These are phyloP conservation scores for Dissophora globulifera DNA, from an alignment of 192 early-diverging fungal species.

Conservation along the genomic window DNA sequence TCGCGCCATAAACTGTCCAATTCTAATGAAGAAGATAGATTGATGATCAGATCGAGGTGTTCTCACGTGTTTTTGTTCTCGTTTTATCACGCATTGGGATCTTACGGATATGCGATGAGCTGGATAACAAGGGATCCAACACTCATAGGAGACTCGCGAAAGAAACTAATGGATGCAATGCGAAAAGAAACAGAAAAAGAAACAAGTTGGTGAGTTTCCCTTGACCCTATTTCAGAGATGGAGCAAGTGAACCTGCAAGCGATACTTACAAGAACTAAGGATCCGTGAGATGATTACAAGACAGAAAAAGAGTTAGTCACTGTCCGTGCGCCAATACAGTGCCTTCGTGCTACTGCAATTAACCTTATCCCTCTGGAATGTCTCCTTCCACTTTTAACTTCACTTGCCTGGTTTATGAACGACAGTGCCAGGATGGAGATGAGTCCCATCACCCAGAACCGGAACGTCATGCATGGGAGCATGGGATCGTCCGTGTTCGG, in stretches of 20 bases:
- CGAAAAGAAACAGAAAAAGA: not conserved
- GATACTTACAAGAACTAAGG: conserved; percentile 29
- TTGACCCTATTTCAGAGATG: too few relatives aligned
- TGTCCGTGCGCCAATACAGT: conserved; percentile 1
- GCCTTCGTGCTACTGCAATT: not conserved
- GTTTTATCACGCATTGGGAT: not conserved
- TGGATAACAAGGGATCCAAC: conserved; percentile 55
- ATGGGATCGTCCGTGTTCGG: conserved; percentile 61
- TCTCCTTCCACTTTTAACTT: not conserved
- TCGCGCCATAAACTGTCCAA: conserved; percentile 36
- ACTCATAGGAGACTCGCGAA: conserved; percentile 37
- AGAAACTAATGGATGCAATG: conserved; percentile 20
- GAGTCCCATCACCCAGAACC: conserved; percentile 60
- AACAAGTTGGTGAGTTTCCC: too few relatives aligned
- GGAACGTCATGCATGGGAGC: conserved; percentile 62
- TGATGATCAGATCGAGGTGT: too few relatives aligned
- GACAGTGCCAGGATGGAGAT: conserved; percentile 51
- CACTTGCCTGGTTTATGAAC: conserved; percentile 59
- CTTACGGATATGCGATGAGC: conserved; percentile 60
- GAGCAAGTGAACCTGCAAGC: too few relatives aligned
- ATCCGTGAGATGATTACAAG: not conserved
- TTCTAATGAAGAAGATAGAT: not conserved
- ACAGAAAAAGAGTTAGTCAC: not conserved
- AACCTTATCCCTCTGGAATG: not conserved
- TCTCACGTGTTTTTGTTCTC: too few relatives aligned